phyloP scores from a whole-genome alignment of 2,329 filamentous ascomycete genomes.

The Berkeleyomyces rouxiae region DNA sequence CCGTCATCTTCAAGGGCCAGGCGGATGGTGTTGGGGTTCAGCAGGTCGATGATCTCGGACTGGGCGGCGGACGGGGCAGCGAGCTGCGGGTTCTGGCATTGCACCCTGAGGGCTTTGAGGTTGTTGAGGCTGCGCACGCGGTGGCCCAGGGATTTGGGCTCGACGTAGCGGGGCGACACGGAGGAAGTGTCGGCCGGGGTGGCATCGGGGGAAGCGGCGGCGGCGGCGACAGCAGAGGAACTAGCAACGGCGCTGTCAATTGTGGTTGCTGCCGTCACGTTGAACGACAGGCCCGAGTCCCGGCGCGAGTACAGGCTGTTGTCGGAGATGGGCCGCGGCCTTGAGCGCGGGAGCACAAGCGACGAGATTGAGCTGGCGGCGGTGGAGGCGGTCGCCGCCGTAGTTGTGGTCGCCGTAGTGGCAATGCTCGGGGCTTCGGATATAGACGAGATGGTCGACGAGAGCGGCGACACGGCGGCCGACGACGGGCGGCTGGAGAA shows the following conservation, averaged over 20 bases:
- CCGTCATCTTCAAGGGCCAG: not conserved
- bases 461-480: not conserved
- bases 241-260: conserved; percentile 18
- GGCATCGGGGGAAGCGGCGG: conserved; percentile 17
- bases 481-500: conserved; percentile 1
- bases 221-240: conserved; percentile 23
- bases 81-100: not conserved
- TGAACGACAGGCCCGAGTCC: conserved; percentile 30
- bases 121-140: not conserved
- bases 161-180: not conserved
- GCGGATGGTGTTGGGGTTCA: not conserved
- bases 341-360: not conserved
- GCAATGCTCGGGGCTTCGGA: conserved; percentile 8
- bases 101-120: not conserved
- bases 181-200: not conserved
- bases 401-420: not conserved
- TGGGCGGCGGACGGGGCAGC: not conserved
- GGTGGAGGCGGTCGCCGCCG: not conserved
- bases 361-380: not conserved
- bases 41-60: not conserved
- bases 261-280: conserved; percentile 20
- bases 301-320: conserved; percentile 22
- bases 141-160: not conserved
- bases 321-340: conserved; percentile 14
- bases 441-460: conserved; percentile 6